Conservation (phyloP, 225 moss, liverwort and hornwort genomes). For the Neckera pumila region DNA sequence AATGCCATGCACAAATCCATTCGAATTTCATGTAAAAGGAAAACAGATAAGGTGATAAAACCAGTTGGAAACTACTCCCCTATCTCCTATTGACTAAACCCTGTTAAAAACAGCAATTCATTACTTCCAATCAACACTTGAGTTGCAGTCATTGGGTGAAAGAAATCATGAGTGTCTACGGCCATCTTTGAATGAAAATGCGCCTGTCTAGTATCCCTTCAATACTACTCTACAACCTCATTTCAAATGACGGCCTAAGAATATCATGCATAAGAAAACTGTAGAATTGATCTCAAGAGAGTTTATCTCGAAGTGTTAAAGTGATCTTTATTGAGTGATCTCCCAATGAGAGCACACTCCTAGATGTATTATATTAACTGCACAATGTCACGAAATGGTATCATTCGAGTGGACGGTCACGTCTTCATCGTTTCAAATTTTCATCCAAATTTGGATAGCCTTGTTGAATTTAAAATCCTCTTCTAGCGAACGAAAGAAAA, state of each 20-base stretch:
- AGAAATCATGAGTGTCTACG: neutral
- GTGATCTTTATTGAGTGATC: neutral
- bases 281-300: neutral
- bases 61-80: neutral
- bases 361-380: neutral
- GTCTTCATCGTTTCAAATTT: neutral
- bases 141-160: neutral
- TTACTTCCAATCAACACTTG: neutral
- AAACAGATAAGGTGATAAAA: neutral
- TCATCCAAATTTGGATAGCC: neutral
- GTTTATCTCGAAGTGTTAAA: no score
- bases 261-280: neutral
- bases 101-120: neutral
- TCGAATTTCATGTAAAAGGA: neutral
- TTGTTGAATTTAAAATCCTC: neutral
- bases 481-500: neutral
- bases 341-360: neutral
- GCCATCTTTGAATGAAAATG: neutral
- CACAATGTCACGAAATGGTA: neutral
- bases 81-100: neutral
- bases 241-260: neutral
- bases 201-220: neutral
- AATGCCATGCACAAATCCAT: neutral
- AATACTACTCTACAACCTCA: neutral
- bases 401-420: neutral